phyloP scores from a whole-genome alignment of 805 yeast species.

The Candida pseudofarinosa region DNA sequence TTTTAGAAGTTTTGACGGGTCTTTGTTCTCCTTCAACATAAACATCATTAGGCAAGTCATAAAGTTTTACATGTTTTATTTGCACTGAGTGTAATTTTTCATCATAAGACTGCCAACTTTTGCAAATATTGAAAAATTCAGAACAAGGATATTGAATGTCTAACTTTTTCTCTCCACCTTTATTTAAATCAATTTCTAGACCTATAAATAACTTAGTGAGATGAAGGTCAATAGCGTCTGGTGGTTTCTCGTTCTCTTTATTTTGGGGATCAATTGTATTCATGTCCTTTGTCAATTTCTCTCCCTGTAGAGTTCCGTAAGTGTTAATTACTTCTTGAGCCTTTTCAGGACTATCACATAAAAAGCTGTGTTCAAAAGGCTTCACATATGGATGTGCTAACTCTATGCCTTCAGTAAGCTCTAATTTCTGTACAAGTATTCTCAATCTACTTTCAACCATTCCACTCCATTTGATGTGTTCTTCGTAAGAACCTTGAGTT shows the following conservation, averaged over 20 bases:
- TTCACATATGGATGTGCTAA: constrained; percentile 90
- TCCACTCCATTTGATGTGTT: constrained; percentile 89
- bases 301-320: constrained; percentile 60
- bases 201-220: constrained; percentile 82
- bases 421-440: constrained; percentile 77
- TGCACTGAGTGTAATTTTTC: constrained; percentile 56
- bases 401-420: constrained; percentile 66
- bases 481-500: constrained; percentile 69
- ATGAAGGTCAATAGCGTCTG: constrained; percentile 36
- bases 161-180: constrained; percentile 49
- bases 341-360: constrained; percentile 46
- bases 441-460: constrained; percentile 87
- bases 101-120: constrained; percentile 65
- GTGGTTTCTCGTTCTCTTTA: constrained; percentile 1
- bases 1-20: constrained; percentile 55
- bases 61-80: constrained; percentile 60
- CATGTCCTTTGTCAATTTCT: constrained; percentile 27
- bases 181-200: constrained; percentile 46
- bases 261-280: constrained; percentile 7
- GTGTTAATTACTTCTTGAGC: constrained; percentile 53
- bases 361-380: constrained; percentile 55
- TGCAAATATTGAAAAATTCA: constrained; percentile 80
- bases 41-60: constrained; percentile 82
- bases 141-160: constrained; percentile 88
- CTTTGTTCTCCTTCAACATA: constrained; percentile 71